Evolutionary conservation across 768 basidiomycete genomes (phyloP).

Genomic region (Leccinum sublutescens): DNA sequence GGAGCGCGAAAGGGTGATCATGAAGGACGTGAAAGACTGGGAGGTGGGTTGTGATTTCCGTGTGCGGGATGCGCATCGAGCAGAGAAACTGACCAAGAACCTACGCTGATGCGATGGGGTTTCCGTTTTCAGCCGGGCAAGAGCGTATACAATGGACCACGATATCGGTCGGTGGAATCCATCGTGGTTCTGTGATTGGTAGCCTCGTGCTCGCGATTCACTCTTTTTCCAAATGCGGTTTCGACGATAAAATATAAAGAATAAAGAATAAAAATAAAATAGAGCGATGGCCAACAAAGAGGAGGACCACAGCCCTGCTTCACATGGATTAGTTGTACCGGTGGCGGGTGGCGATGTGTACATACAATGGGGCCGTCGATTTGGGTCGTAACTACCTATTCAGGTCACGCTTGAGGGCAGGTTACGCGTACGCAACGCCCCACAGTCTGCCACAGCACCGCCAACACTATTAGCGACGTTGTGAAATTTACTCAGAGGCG

Average conservation of each 20-base stretch:
- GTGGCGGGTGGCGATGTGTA: conserved; percentile 34
- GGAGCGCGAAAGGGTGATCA: conserved; percentile 82
- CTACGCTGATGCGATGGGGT: neutral
- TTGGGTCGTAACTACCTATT: conserved; percentile 14
- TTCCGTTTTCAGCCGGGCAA: conserved; percentile 64
- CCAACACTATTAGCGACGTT: conserved; percentile 2
- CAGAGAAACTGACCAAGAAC: conserved; percentile 15
- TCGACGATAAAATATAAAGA: conserved; percentile 1
- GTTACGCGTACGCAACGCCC: conserved; percentile 6
- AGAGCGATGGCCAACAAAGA: conserved; percentile 10
- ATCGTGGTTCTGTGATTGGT: conserved; percentile 56
- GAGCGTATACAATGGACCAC: conserved; percentile 79
- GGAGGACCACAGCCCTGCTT: conserved; percentile 26
- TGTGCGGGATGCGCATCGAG: conserved; percentile 23
- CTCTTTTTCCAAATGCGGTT: conserved; percentile 9
- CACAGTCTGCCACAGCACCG: conserved; percentile 10
- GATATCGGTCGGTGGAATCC: conserved; percentile 58
- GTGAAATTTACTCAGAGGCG: conserved; percentile 13
- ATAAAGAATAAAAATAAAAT: conserved; percentile 3
- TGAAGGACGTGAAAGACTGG: conserved; percentile 94
- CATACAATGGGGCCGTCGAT: conserved; percentile 24
- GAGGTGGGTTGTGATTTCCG: conserved; percentile 61
- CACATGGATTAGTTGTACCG: conserved; percentile 23
- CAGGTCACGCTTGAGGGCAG: conserved; percentile 18
- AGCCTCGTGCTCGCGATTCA: conserved; percentile 11